Evolutionary conservation across 192 early-diverging fungal species (phyloP).

Genomic region (Linnemannia exigua): DNA sequence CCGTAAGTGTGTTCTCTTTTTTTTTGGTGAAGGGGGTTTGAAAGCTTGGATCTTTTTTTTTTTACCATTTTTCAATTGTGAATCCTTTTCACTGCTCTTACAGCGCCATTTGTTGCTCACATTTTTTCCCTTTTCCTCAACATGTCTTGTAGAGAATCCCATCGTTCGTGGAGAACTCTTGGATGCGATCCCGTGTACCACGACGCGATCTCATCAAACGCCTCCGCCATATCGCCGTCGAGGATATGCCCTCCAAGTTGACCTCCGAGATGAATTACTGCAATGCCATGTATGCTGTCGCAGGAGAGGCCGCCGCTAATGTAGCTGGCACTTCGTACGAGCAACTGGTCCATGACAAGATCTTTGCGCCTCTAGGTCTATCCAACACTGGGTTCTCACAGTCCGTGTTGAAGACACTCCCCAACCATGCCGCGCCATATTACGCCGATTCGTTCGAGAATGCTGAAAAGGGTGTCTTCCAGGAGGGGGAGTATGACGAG

Average conservation of each 20-base stretch:
- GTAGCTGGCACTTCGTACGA: slow-evolving; percentile 11
- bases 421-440: slow-evolving; percentile 1
- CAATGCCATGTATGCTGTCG: slow-evolving; percentile 25
- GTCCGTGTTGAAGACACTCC: neutral
- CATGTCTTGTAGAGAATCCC: no score
- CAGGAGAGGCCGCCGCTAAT: slow-evolving; percentile 18
- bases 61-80: no score
- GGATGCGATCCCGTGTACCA: no score
- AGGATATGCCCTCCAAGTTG: neutral
- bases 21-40: neutral
- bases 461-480: slow-evolving; percentile 4
- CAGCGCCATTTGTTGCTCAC: no score
- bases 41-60: no score
- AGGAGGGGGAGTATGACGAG: neutral
- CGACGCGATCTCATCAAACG: neutral
- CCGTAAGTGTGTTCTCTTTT: neutral
- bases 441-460: neutral
- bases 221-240: neutral
- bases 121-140: no score
- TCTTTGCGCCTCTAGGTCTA: slow-evolving; percentile 3
- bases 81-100: no score
- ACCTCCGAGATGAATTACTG: neutral
- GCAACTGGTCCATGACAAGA: neutral
- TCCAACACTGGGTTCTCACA: slow-evolving; percentile 14
- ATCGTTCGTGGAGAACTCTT: no score